A percentile compares a stretch with the other conserved stretches of the same genome.
These are phyloP conservation scores for Funneliformis caledonium DNA, from an alignment of 371 early-diverging fungal species.

Conservation along the genomic window DNA sequence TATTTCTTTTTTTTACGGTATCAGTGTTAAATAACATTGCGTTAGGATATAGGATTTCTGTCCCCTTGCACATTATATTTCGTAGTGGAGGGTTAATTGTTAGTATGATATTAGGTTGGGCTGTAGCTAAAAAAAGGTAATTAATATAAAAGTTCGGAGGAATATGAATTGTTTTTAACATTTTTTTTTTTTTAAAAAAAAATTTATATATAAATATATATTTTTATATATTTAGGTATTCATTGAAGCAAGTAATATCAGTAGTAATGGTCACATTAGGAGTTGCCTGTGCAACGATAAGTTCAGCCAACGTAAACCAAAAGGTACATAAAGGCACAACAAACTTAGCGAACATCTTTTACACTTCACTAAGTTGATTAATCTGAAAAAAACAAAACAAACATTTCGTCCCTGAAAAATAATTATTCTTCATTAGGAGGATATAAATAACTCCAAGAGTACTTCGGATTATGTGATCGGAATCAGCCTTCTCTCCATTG, in stretches of 20 bases:
- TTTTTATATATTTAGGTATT: constrained; percentile 43
- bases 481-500: constrained; percentile 70
- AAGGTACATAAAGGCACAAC: constrained; percentile 2
- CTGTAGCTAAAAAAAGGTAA: constrained; percentile 72
- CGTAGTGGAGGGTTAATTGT: constrained; percentile 82
- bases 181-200: neutral
- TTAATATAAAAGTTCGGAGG: neutral
- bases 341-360: neutral
- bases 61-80: constrained; percentile 91
- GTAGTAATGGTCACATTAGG: constrained; percentile 83
- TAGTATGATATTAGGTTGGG: constrained; percentile 83
- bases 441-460: constrained; percentile 34
- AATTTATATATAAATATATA: neutral
- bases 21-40: constrained; percentile 86
- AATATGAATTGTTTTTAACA: neutral
- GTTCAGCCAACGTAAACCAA: constrained; percentile 18
- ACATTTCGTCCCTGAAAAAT: too few species aligned
- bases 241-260: constrained; percentile 57
- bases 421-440: neutral
- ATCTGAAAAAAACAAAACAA: neutral
- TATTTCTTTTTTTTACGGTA: constrained; percentile 75
- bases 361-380: neutral
- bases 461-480: constrained; percentile 72
- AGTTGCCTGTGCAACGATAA: constrained; percentile 71
- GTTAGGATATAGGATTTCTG: constrained; percentile 77